Conservation (phyloP, 192 early-diverging fungal genomes). For the Kickxella alabastrina region DNA sequence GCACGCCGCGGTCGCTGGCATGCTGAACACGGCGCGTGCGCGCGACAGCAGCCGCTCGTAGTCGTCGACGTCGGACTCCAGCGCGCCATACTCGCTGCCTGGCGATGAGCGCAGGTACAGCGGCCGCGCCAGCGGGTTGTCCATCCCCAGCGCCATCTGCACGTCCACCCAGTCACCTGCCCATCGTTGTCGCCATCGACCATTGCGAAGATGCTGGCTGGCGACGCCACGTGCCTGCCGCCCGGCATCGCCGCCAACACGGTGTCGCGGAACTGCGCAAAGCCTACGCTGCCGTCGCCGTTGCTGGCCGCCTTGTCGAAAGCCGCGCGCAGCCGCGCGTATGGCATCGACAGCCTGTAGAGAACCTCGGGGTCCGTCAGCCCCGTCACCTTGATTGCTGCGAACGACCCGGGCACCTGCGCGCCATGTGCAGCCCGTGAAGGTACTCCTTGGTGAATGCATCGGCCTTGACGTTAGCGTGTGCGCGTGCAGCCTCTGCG, state of each 20-base stretch:
- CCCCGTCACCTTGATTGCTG: constrained; percentile 86
- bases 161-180: constrained; percentile 63
- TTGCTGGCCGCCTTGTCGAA: constrained; percentile 54
- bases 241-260: constrained; percentile 37
- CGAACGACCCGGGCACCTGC: constrained; percentile 66
- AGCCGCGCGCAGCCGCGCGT: constrained; percentile 32
- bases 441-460: constrained; percentile 64
- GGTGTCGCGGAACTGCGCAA: constrained; percentile 42
- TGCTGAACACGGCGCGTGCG: constrained; percentile 64
- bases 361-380: constrained; percentile 73
- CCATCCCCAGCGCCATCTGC: constrained; percentile 60
- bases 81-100: constrained; percentile 31
- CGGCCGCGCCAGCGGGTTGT: constrained; percentile 53
- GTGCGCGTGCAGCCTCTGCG: constrained; percentile 40
- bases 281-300: constrained; percentile 53
- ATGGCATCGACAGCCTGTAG: constrained; percentile 60
- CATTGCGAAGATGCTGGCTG: constrained; percentile 45
- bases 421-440: constrained; percentile 70
- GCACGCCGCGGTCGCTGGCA: constrained; percentile 61
- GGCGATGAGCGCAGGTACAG: constrained; percentile 38
- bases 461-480: constrained; percentile 63
- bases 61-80: constrained; percentile 63
- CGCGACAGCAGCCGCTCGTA: constrained; percentile 66
- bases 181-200: constrained; percentile 54
- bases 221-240: constrained; percentile 20